phyloP scores from a whole-genome alignment of 345 rosid species.

The Excoecaria agallocha region DNA sequence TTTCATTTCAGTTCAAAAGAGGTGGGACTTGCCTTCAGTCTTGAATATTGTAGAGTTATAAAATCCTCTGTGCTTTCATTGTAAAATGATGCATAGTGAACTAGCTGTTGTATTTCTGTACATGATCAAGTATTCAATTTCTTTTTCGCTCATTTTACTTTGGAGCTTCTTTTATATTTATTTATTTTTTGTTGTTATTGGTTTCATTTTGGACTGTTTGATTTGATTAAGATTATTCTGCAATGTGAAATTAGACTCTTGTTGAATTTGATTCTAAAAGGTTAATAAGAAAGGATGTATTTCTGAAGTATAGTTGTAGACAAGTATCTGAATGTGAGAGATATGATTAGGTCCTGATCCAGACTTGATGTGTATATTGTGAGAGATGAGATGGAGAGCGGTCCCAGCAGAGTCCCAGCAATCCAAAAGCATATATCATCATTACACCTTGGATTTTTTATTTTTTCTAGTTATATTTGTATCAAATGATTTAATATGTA shows the following conservation, averaged over 20 bases:
- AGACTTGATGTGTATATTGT: too few relatives aligned
- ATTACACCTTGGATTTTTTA: too few relatives aligned
- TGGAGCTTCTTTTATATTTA: background rate
- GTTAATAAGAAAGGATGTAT: too few relatives aligned
- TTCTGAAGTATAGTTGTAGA: too few relatives aligned
- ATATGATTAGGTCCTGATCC: too few relatives aligned
- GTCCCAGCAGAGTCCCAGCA: too few relatives aligned
- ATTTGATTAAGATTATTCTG: background rate
- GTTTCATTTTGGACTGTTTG: background rate
- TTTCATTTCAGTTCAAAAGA: background rate
- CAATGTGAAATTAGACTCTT: background rate
- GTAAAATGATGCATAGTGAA: constrained; percentile 18
- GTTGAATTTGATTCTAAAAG: too few relatives aligned
- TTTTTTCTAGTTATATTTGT: too few relatives aligned
- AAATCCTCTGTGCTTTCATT: constrained; percentile 8
- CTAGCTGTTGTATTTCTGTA: constrained; percentile 6
- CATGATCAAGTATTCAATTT: background rate
- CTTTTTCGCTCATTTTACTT: background rate
- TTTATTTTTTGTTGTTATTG: background rate
- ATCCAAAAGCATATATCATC: too few relatives aligned
- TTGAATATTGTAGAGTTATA: constrained; percentile 1
- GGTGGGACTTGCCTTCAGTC: background rate
- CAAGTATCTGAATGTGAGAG: too few relatives aligned
- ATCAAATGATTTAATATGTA: too few relatives aligned
- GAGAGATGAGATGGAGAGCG: too few relatives aligned